Conservation (phyloP, 2,329 filamentous ascomycete genomes). For the Xylaria polymorpha region DNA sequence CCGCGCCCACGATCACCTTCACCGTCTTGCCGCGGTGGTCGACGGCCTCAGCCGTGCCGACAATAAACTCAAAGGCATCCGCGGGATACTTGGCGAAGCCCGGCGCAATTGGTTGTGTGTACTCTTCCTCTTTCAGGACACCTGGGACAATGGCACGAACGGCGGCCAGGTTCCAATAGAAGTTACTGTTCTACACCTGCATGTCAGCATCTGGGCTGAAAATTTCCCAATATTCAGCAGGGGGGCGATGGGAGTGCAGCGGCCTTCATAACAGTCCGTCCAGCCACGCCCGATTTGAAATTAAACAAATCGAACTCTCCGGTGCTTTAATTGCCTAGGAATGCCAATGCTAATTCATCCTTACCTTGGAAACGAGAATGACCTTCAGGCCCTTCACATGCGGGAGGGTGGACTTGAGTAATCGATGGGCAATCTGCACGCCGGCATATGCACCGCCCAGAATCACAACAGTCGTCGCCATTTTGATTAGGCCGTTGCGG, state of each 20-base stretch:
- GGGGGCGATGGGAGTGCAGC: neutral
- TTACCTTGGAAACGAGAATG: constrained; percentile 66
- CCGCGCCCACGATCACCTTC: constrained; percentile 52
- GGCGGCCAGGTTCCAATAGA: constrained; percentile 69
- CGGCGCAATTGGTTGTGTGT: constrained; percentile 61
- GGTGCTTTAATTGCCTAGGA: neutral
- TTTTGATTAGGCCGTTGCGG: constrained; percentile 11
- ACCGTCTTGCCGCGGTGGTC: constrained; percentile 56
- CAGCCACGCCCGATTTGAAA: neutral
- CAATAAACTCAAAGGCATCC: constrained; percentile 62
- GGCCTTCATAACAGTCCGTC: neutral
- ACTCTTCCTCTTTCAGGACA: constrained; percentile 60
- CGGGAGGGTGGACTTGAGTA: constrained; percentile 64
- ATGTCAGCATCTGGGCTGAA: constrained; percentile 26
- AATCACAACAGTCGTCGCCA: constrained; percentile 57
- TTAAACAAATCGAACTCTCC: neutral
- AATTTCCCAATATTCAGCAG: neutral
- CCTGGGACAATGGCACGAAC: constrained; percentile 66
- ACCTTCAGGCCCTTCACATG: constrained; percentile 62
- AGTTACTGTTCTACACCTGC: constrained; percentile 62
- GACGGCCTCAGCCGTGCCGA: constrained; percentile 60
- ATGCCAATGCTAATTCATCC: constrained; percentile 5
- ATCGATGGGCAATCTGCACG: constrained; percentile 63
- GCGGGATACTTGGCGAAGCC: constrained; percentile 63
- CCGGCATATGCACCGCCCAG: constrained; percentile 66